phyloP scores from a whole-genome alignment of 164 flowering plant genomes.

The Macadamia tetraphylla region DNA sequence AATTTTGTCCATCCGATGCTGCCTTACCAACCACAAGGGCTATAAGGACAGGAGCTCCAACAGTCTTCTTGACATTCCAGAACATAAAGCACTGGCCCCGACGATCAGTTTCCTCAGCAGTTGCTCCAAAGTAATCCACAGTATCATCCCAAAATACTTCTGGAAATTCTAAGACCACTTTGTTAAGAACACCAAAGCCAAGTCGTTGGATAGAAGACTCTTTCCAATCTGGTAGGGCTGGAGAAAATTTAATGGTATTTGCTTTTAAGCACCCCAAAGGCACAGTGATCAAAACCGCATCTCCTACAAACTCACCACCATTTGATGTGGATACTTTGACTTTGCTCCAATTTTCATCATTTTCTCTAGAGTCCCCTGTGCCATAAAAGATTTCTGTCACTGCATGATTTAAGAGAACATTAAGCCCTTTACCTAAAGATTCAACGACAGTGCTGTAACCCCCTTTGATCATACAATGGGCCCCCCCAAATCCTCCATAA shows the following conservation, averaged over 20 bases:
- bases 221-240: constrained; percentile 89
- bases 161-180: constrained; percentile 85
- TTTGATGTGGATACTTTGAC: constrained; percentile 72
- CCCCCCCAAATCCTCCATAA: constrained; percentile 99
- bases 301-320: constrained; percentile 75
- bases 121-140: constrained; percentile 97
- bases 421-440: constrained; percentile 69
- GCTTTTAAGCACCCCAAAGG: constrained; percentile 99
- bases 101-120: constrained; percentile 74
- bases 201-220: constrained; percentile 68
- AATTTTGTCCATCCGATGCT: constrained; percentile 65
- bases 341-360: constrained; percentile 22
- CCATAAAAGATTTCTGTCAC: constrained; percentile 64
- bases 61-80: constrained; percentile 95
- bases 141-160: constrained; percentile 95
- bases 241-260: constrained; percentile 72
- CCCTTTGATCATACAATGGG: constrained; percentile 99
- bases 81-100: constrained; percentile 98
- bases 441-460: constrained; percentile 90
- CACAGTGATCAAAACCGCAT: constrained; percentile 84
- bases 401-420: constrained; percentile 62
- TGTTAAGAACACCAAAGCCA: constrained; percentile 96
- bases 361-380: constrained; percentile 17
- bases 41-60: constrained; percentile 94
- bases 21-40: constrained; percentile 97